These are phyloP conservation scores for Pyrenula aspistea DNA, from an alignment of 495 filamentous ascomycete genomes.

Conservation along the genomic window DNA sequence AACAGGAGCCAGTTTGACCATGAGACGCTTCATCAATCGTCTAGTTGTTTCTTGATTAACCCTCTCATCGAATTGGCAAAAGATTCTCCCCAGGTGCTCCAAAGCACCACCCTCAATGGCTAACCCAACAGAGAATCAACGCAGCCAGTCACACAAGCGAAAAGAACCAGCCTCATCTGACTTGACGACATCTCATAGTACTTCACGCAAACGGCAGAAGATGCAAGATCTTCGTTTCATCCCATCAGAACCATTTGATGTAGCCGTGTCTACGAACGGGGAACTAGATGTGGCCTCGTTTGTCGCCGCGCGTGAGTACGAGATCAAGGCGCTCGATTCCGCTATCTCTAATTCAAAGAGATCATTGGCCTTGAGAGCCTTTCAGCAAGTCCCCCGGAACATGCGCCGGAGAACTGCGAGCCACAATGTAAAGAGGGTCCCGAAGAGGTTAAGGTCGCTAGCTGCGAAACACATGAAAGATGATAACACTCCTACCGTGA, in stretches of 20 bases:
- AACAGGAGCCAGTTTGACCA: too few species aligned
- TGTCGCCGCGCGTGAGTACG: constrained; percentile 68
- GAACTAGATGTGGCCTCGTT: constrained; percentile 74
- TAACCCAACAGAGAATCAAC: too few species aligned
- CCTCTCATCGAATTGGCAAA: too few species aligned
- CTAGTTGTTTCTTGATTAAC: too few species aligned
- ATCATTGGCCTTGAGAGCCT: constrained; percentile 58
- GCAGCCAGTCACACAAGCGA: neutral
- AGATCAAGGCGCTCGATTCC: constrained; percentile 72
- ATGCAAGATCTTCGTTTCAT: constrained; percentile 57
- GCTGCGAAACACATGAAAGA: constrained; percentile 65
- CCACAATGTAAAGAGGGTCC: constrained; percentile 90
- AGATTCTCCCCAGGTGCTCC: too few species aligned
- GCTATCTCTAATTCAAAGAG: constrained; percentile 65
- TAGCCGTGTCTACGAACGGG: constrained; percentile 60
- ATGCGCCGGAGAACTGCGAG: constrained; percentile 81
- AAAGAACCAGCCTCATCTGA: neutral
- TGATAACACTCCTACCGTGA: constrained; percentile 84
- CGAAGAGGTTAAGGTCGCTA: constrained; percentile 56
- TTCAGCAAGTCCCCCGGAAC: constrained; percentile 77
- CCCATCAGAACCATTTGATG: constrained; percentile 56
- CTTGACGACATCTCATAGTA: neutral
- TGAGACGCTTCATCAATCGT: too few species aligned
- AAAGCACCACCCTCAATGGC: too few species aligned
- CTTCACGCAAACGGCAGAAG: constrained; percentile 51